These are phyloP conservation scores for Saccharomycopsis capsularis DNA, from an alignment of 805 yeast genomes.

Conservation along the genomic window DNA sequence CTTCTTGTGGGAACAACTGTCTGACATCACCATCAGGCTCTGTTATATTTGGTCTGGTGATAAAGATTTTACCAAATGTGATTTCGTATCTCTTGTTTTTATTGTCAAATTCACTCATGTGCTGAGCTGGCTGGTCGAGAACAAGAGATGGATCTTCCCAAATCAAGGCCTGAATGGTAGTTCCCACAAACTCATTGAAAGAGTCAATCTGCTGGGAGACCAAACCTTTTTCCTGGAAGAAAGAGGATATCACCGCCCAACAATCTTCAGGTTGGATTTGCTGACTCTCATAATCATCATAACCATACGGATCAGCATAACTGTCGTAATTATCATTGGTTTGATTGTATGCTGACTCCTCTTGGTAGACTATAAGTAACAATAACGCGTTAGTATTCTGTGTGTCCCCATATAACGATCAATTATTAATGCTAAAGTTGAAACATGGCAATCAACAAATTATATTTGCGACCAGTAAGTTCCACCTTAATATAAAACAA, in stretches of 20 bases:
- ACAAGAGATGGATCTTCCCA: conserved; percentile 92
- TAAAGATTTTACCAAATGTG: conserved; percentile 94
- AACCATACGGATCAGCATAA: conserved; percentile 60
- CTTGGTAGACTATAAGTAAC: not conserved
- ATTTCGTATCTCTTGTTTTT: conserved; percentile 90
- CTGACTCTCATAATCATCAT: conserved; percentile 50
- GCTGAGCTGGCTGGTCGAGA: conserved; percentile 97
- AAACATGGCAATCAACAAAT: too few relatives aligned
- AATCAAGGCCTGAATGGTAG: conserved; percentile 93
- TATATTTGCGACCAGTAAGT: too few relatives aligned
- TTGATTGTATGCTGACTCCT: conserved; percentile 4
- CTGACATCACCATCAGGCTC: conserved; percentile 99
- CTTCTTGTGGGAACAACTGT: conserved; percentile 97
- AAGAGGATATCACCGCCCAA: conserved; percentile 96
- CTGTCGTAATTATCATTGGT: conserved; percentile 22
- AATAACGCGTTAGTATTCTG: too few relatives aligned
- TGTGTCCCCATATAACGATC: too few relatives aligned
- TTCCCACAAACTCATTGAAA: conserved; percentile 94
- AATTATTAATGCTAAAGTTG: too few relatives aligned
- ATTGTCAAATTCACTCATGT: conserved; percentile 83
- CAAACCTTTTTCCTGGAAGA: conserved; percentile 92
- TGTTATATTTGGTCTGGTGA: conserved; percentile 95
- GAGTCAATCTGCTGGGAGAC: conserved; percentile 98
- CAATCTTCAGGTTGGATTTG: conserved; percentile 96
- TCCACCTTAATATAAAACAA: too few relatives aligned